Conservation (phyloP, 2,329 filamentous ascomycete species). For the Cryoendolithus antarcticus region DNA sequence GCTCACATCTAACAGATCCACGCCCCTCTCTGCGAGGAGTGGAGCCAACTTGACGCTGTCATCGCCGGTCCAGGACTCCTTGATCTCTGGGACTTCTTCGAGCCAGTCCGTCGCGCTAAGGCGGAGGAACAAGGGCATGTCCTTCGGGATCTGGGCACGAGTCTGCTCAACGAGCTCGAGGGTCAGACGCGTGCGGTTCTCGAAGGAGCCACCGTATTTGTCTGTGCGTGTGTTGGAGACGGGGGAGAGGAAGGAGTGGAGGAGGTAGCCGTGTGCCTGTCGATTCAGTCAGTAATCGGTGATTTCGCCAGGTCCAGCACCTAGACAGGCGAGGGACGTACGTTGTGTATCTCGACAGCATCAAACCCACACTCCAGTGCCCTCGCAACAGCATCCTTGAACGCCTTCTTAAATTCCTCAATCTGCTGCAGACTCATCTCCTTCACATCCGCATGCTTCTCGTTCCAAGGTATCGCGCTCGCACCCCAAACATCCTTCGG, state of each 20-base stretch:
- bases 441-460: conserved; percentile 48
- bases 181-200: conserved; percentile 56
- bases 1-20: conserved; percentile 76
- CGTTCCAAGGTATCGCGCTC: conserved; percentile 49
- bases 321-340: too few relatives aligned
- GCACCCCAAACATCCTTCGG: conserved; percentile 42
- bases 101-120: conserved; percentile 69
- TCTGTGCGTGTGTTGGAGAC: conserved; percentile 58
- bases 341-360: conserved; percentile 68
- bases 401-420: conserved; percentile 49
- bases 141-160: conserved; percentile 49
- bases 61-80: conserved; percentile 54
- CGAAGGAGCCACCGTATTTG: conserved; percentile 54
- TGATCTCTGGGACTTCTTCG: conserved; percentile 42
- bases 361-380: conserved; percentile 54
- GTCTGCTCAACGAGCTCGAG: conserved; percentile 39
- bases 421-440: conserved; percentile 61
- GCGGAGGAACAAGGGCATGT: conserved; percentile 61
- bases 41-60: conserved; percentile 52
- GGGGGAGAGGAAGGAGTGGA: conserved; percentile 58
- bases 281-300: conserved; percentile 45
- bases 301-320: too few relatives aligned
- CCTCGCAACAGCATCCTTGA: conserved; percentile 47
- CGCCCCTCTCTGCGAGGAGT: conserved; percentile 56
- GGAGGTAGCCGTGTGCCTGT: conserved; percentile 61